Evolutionary conservation across 768 basidiomycete species (phyloP), one percentile per base, ranked within the genome.

Genomic region (Rossbeevera mucosa): DNA sequence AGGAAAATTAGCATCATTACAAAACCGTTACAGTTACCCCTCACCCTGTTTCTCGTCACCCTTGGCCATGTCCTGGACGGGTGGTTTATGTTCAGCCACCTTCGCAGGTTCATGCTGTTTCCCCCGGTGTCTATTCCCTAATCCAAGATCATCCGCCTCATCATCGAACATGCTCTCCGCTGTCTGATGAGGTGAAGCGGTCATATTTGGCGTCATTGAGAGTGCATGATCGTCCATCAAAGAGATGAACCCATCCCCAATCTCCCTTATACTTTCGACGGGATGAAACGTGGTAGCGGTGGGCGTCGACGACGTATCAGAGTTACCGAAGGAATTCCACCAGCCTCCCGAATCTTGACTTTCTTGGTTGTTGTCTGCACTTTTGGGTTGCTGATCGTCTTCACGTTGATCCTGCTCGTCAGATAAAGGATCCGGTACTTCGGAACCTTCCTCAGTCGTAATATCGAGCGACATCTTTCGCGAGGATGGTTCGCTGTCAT

Each of bases 121-220:
- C 44, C 63, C 62, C 63, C 71, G 78, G 18, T 57, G 66, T 44
- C 71, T 74, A 63, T 98, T 99, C 2, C 94, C 92, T 55, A 98
- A 78, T 1, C 96, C 96, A 47, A 99, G 78, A 63, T 96, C 93
- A 41, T 95, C 93, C 0, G 85, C 86, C 1, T 88, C 88, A 7
- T 82, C 82, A 7, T 74, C 67, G 47, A 53, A 52, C n/a, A 24
- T 16, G 50, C 49, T 44, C 42, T 56, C 30, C 26, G 38, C 61
- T 30, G 47, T 51, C 25, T 50, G 61, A 33, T 4, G 49, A 18
- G 59, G 36, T 30, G 60, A 33, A 24, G 57, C 22, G 8, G 51
- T 52, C 20, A 42, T 30, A 21, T 44, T 67, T 14, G 60, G 69
- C 16, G 70, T 65, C 38, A 76, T 66, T 4, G 78, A 70, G 29